Base-by-base conservation (phyloP, 352 stramenopile genomes). In the Pythium grandisporangium region DNA sequence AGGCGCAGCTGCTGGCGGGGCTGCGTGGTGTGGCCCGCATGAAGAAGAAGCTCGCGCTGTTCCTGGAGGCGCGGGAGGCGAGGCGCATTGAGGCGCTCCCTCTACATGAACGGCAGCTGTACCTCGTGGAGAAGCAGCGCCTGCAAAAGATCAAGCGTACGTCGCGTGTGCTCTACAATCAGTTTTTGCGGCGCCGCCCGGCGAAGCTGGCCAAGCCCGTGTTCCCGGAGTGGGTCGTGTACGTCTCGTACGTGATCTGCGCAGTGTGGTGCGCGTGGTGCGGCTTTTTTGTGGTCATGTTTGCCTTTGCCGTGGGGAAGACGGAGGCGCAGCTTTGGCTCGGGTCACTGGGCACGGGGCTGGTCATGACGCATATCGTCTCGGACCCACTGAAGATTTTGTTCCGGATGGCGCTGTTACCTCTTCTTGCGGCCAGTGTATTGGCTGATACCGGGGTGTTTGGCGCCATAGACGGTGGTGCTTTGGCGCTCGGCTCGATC, bases 181-280 rank as follows among this genome's bases (percentile, higher is more conserved):
- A 65, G 20, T 82, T 85, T 42, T 38, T 88, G 22, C 54, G 71
- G 1, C 62, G 70, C 1, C 66, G 79, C 30, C 66, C 75, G 7
- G 63, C 66, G 14, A 61, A 64, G 6, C 27, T 77, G 21, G 34
- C 62, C 1, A 70, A 70, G 37, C 75, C 75, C 6, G 34, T 88
- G 7, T 85, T 88, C 51, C 75, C 75, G 2, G 66, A 71, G 48
- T 88, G 71, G 71, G 71, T 88, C 11, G 61, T 84, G 13, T 81
- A 85, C 54, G 47, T 85, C 20, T 81, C 71, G 45, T 85, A 84
- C 38, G 55, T 48, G 11, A 72, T 85, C 26, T 78, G 75, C 46
- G 48, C 55, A 3, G 53, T 37, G 3, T 81, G 70, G 67, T 75
- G 63, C 29, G 58, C 37, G 4, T 85, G 71, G 71, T 68, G 66